Conservation (phyloP, 2,329 filamentous ascomycete genomes). For the Rhynchosporium agropyri region DNA sequence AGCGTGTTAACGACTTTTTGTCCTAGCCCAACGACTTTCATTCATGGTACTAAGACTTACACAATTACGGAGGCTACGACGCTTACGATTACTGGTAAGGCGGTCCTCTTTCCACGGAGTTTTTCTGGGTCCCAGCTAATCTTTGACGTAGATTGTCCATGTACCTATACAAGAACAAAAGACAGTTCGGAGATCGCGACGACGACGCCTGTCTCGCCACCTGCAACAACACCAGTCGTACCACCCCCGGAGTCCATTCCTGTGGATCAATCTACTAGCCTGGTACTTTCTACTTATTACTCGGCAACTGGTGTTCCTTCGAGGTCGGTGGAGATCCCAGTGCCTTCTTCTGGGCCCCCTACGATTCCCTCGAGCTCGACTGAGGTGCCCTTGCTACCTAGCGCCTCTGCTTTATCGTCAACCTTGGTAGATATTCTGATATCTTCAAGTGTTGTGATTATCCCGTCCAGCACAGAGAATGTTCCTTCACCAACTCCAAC, state of each 20-base stretch:
- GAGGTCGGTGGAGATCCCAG: background rate
- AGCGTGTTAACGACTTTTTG: slow-evolving; percentile 7
- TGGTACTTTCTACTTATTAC: background rate
- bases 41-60: slow-evolving; percentile 5
- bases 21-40: slow-evolving; percentile 5
- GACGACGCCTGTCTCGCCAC: background rate
- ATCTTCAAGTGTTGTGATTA: background rate
- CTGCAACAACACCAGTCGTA: background rate
- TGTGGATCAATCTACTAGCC: background rate
- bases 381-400: background rate
- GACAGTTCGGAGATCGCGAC: slow-evolving; percentile 7
- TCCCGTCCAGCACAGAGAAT: background rate
- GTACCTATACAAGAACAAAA: slow-evolving; percentile 11
- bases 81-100: slow-evolving; percentile 14
- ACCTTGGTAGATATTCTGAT: background rate
- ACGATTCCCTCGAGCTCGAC: background rate
- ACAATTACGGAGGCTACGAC: slow-evolving; percentile 10
- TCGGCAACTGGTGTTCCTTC: background rate
- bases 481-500: background rate
- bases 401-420: background rate
- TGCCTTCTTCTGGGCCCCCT: background rate
- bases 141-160: slow-evolving; percentile 5
- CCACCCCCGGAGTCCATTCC: background rate
- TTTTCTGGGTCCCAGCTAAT: background rate
- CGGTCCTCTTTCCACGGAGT: too few species aligned